Evolutionary conservation across 176 grass and related monocot genomes (phyloP).

Genomic region (Triticum monococcum): DNA sequence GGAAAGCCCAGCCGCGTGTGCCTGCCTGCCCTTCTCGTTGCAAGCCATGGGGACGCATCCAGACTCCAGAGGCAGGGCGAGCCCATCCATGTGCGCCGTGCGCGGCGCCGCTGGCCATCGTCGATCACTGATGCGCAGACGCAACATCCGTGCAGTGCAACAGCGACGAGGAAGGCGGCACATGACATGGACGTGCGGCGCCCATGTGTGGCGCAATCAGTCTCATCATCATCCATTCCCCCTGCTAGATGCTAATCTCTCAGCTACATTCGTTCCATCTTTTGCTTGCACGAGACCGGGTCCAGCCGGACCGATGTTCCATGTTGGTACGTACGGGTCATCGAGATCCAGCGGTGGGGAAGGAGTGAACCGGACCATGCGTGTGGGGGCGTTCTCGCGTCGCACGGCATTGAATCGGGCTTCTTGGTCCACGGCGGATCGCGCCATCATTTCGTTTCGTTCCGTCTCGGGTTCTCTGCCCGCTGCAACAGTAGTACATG

Average conservation of each 20-base stretch:
- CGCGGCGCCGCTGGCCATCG: too few species aligned
- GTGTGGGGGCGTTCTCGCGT: background rate
- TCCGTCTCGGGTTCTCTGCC: too few species aligned
- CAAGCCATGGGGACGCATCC: too few species aligned
- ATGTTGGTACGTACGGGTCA: background rate
- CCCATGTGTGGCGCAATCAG: background rate
- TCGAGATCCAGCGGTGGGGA: constrained; percentile 12
- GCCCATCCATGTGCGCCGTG: too few species aligned
- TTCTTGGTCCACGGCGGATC: background rate
- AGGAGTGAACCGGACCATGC: background rate
- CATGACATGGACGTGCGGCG: background rate
- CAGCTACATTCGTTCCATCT: background rate
- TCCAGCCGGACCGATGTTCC: background rate
- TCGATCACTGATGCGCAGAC: too few species aligned
- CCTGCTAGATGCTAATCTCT: background rate
- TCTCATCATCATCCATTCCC: background rate
- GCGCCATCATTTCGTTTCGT: too few species aligned
- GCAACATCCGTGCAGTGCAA: background rate
- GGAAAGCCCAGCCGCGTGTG: too few species aligned
- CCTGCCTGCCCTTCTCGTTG: too few species aligned
- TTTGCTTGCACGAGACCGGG: background rate
- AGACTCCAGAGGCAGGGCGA: too few species aligned
- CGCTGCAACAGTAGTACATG: too few species aligned
- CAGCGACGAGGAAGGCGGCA: background rate
- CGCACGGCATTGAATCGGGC: background rate